phyloP scores from a whole-genome alignment of 192 early-diverging fungal species.

The Entomortierella lignicola region DNA sequence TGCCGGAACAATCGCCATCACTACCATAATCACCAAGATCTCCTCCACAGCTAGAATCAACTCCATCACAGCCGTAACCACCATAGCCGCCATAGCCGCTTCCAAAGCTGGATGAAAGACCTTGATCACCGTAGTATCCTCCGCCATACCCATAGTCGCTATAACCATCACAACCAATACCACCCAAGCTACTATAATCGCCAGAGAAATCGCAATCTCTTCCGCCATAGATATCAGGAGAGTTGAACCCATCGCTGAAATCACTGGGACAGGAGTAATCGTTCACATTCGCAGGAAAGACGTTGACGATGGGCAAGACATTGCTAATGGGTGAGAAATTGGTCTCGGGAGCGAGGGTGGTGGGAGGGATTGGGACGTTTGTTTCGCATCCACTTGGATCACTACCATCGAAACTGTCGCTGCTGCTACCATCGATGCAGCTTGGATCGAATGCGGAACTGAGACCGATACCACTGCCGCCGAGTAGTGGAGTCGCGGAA shows the following conservation, averaged over 20 bases:
- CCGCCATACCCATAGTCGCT: no score
- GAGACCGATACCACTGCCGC: no score
- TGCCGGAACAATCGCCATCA: no score
- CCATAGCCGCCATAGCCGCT: not conserved
- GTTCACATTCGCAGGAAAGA: slow-evolving; percentile 17
- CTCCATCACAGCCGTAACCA: not conserved
- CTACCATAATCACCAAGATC: no score
- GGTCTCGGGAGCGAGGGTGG: slow-evolving; percentile 10
- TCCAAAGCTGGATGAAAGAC: no score
- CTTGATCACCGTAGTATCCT: no score
- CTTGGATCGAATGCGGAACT: no score
- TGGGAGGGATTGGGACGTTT: not conserved
- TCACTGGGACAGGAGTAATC: not conserved
- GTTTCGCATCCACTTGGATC: not conserved
- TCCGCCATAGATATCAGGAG: not conserved
- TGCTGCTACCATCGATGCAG: no score
- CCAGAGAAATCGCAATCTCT: not conserved
- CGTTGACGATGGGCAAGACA: slow-evolving; percentile 16
- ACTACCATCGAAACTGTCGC: not conserved
- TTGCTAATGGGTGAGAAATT: slow-evolving; percentile 16
- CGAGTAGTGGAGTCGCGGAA: no score
- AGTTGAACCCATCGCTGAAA: not conserved
- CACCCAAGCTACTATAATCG: not conserved
- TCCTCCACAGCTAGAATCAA: no score
- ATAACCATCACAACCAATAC: not conserved